Percentiles rank a stretch among this genome's conserved stretches.
Conservation (phyloP, 768 basidiomycete species). For the Rhodosporidiobolus sp. region DNA sequence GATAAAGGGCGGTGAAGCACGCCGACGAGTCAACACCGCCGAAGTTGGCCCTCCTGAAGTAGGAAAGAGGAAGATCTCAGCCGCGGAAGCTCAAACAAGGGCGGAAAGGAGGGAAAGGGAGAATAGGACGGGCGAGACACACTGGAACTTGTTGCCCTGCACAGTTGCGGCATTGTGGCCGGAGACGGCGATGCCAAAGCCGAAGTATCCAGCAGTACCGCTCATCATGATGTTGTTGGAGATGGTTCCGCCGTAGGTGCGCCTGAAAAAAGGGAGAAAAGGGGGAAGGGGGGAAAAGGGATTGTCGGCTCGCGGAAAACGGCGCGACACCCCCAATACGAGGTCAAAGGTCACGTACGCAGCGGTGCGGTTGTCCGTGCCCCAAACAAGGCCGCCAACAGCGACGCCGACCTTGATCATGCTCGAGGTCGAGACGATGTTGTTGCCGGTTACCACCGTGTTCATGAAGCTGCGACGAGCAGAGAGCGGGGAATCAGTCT, state of each 20-base stretch:
- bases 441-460: conserved; percentile 1
- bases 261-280: not conserved
- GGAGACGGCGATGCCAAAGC: conserved; percentile 8
- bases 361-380: conserved; percentile 16
- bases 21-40: conserved; percentile 11
- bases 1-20: conserved; percentile 20
- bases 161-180: conserved; percentile 8
- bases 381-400: conserved; percentile 14
- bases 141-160: not conserved
- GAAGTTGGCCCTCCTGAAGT: not conserved
- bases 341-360: not conserved
- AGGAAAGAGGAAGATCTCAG: too few species aligned
- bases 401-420: conserved; percentile 27
- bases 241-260: conserved; percentile 2
- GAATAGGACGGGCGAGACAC: too few species aligned
- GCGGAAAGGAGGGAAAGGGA: too few species aligned
- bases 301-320: too few species aligned
- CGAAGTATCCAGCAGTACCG: conserved; percentile 3
- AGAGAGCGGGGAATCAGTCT: too few species aligned
- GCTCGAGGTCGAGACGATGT: not conserved
- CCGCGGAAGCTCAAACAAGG: too few species aligned
- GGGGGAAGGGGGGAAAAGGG: too few species aligned
- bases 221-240: conserved; percentile 9
- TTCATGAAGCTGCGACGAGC: too few species aligned
- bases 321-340: too few species aligned